Evolutionary conservation across 306 rosid species (phyloP).

Genomic region (Cucumis hystrix): DNA sequence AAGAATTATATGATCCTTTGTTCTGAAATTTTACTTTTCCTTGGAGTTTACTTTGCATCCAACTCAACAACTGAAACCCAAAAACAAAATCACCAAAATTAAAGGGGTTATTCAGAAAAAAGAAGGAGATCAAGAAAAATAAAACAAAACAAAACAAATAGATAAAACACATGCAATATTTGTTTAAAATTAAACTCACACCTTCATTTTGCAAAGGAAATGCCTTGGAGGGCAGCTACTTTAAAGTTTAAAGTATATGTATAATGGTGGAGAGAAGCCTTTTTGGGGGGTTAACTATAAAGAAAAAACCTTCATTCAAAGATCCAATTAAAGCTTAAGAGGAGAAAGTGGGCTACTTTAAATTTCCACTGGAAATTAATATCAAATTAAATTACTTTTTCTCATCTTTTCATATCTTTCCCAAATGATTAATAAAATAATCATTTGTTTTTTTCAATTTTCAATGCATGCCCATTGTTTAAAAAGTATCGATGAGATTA

Average conservation of each 20-base stretch:
- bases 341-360: not conserved
- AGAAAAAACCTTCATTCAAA: not conserved
- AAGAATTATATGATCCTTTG: not conserved
- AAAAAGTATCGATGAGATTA: too few species aligned
- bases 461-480: not conserved
- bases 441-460: not conserved
- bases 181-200: not conserved
- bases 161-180: too few species aligned
- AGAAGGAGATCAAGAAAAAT: not conserved
- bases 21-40: not conserved
- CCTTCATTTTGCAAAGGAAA: constrained; percentile 1
- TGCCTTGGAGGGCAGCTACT: not conserved
- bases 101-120: not conserved
- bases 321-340: not conserved
- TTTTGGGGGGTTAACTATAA: not conserved
- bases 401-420: not conserved
- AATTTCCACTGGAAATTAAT: not conserved
- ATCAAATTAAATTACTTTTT: not conserved
- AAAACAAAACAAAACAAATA: too few species aligned
- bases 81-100: not conserved
- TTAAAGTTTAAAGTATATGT: not conserved
- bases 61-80: not conserved
- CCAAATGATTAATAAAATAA: not conserved
- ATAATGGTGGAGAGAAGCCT: not conserved
- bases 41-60: constrained; percentile 5